Conservation (phyloP, 2,329 filamentous ascomycete genomes). For the Cladophialophora psammophila region DNA sequence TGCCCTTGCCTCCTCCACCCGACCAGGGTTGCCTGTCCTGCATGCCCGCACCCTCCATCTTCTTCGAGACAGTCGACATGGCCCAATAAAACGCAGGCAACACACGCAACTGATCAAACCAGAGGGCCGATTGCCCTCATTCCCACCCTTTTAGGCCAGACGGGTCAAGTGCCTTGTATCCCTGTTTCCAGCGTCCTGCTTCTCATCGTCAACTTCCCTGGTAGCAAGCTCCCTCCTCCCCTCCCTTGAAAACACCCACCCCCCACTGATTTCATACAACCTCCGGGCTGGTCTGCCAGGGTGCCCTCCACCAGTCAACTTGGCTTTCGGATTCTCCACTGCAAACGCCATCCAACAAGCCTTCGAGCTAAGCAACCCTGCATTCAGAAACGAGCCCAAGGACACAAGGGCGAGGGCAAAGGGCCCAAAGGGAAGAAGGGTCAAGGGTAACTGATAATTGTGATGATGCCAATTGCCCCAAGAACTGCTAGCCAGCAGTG, state of each 20-base stretch:
- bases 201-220: neutral
- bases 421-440: neutral
- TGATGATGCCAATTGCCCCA: conserved; percentile 31
- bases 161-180: neutral
- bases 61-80: conserved; percentile 7
- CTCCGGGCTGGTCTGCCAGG: conserved; percentile 28
- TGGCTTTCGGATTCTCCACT: conserved; percentile 25
- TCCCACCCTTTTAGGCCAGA: conserved; percentile 6
- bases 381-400: conserved; percentile 24
- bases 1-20: neutral
- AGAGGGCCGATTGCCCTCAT: conserved; percentile 3
- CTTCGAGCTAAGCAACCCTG: conserved; percentile 29
- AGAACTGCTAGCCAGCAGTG: conserved; percentile 11
- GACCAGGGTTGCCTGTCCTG: neutral
- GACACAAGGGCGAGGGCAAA: neutral
- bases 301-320: conserved; percentile 20
- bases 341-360: conserved; percentile 25
- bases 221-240: neutral
- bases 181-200: neutral
- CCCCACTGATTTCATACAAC: conserved; percentile 33
- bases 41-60: neutral
- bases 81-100: neutral
- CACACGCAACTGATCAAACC: conserved; percentile 3
- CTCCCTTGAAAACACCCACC: conserved; percentile 19
- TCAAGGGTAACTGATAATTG: conserved; percentile 21